Base-by-base conservation (phyloP, 768 basidiomycete species). In the Leucogyrophana mollusca region DNA sequence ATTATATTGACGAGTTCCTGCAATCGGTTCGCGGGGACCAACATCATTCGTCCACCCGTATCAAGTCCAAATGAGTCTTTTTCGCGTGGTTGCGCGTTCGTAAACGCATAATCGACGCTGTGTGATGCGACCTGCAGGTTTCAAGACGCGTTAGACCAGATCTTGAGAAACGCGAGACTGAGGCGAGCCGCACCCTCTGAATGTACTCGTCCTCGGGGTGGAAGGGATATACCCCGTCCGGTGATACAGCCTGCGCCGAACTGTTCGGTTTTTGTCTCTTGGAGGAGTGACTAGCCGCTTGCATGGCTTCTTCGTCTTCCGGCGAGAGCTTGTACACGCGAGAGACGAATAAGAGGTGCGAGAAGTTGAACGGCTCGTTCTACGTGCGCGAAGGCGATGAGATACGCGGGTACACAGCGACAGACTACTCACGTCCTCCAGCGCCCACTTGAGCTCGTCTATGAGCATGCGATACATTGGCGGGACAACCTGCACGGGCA, bases 401-500 rank as follows among this genome's bases (percentile, higher is more conserved):
- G n/a, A 34, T 23, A 35, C 4, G 20, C 10, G 47, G 17, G 13
- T n/a, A 18, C 11, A 34, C 14, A 13, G 4, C 9, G 17, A 23
- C 37, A n/a, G 14, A 46, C 43, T 1, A 71, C 80, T 43, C 47
- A 87, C 90, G 40, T 85, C 82, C 40, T 77, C 72, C 30, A 79
- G 65, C 3, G 88, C 89, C 70, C 75, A 81, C 30, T 81, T 71
- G n/a, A 96, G 71, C 63, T 99, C 95, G 38, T 89, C 83, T 0
- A 73, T 69, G 18, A 98, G 74, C 88, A 97, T 93, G 35, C 75
- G 75, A 65, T 94, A 97, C 84, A 96, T 87, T 1, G 92, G 94
- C 4, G 93, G 87, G 8, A 94, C 77, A 27, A 94, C 82, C 56
- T 97, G 91, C 11, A 93, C 86, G 0, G 95, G 95, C 85, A 99